These are phyloP conservation scores for Bisporella sp. DNA, from an alignment of 2,329 filamentous ascomycete species.

Conservation along the genomic window DNA sequence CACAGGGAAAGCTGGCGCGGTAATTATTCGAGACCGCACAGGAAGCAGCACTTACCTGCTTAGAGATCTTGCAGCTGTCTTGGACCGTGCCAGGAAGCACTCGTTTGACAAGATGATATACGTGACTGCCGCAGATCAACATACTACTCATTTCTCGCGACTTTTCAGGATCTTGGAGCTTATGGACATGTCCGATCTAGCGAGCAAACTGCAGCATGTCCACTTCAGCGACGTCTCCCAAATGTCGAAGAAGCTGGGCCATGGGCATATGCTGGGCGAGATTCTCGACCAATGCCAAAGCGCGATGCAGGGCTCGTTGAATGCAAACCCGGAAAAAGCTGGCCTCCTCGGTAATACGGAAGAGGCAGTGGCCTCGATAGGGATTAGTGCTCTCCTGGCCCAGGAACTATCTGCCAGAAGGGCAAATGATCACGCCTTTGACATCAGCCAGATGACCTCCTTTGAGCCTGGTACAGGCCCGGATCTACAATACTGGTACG, in stretches of 20 bases:
- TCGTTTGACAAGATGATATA: constrained; percentile 64
- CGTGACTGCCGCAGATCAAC: constrained; percentile 38
- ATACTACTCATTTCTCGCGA: constrained; percentile 27
- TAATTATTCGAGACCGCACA: constrained; percentile 59
- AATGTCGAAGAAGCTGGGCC: constrained; percentile 1
- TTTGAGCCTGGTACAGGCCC: constrained; percentile 61
- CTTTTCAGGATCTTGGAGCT: constrained; percentile 34
- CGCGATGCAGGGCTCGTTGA: constrained; percentile 5
- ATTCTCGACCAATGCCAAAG: constrained; percentile 5
- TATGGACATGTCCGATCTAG: constrained; percentile 8
- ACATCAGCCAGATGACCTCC: constrained; percentile 57
- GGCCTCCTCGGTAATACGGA: constrained; percentile 1
- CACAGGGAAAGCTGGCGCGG: constrained; percentile 54
- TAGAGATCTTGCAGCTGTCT: constrained; percentile 59
- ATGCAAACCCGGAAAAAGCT: constrained; percentile 2
- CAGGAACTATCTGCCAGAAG: constrained; percentile 59
- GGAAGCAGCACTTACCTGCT: constrained; percentile 64
- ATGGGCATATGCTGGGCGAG: constrained; percentile 6
- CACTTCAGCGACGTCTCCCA: constrained; percentile 5
- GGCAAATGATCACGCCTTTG: constrained; percentile 60
- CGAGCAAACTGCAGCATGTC: constrained; percentile 8
- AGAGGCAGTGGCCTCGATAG: background rate
- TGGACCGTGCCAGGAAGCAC: constrained; percentile 55
- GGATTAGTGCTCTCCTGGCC: constrained; percentile 38
- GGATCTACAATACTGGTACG: constrained; percentile 58